phyloP scores from a whole-genome alignment of 345 rosid species.

The Citrus glauca region DNA sequence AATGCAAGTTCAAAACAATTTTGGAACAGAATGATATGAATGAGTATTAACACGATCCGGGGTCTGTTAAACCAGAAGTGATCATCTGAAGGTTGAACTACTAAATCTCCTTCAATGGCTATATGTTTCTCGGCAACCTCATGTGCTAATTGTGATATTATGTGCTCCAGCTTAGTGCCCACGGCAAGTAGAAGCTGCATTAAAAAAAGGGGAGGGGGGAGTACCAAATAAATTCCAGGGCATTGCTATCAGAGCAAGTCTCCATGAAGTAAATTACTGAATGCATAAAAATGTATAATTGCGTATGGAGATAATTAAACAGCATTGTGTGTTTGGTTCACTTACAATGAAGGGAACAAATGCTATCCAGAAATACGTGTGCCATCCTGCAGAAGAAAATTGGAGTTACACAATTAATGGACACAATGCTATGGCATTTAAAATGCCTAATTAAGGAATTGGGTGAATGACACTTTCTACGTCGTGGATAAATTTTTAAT shows the following conservation, averaged over 20 bases:
- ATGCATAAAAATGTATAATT: not conserved
- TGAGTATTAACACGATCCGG: not conserved
- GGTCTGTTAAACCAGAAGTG: conserved; percentile 15
- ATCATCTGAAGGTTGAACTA: conserved; percentile 14
- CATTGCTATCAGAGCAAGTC: not conserved
- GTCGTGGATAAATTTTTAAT: too few species aligned
- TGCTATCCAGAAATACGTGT: conserved; percentile 69
- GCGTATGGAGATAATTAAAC: too few species aligned
- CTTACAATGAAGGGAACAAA: conserved; percentile 76
- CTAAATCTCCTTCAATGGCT: conserved; percentile 11
- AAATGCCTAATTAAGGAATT: too few species aligned
- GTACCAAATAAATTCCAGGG: not conserved
- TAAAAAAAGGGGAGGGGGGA: not conserved
- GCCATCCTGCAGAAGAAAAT: conserved; percentile 62
- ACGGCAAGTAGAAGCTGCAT: conserved; percentile 11
- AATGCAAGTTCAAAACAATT: conserved; percentile 11
- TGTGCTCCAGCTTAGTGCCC: conserved; percentile 11
- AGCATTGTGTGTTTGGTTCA: not conserved
- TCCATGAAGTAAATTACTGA: not conserved
- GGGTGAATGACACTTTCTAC: conserved; percentile 32
- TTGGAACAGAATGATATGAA: conserved; percentile 10
- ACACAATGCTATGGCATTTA: too few species aligned
- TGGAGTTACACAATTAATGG: not conserved
- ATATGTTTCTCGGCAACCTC: conserved; percentile 10
- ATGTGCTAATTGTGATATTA: conserved; percentile 8